Conservation (phyloP, 2,329 filamentous ascomycete genomes). For the Aotearoamyces nothofagi region DNA sequence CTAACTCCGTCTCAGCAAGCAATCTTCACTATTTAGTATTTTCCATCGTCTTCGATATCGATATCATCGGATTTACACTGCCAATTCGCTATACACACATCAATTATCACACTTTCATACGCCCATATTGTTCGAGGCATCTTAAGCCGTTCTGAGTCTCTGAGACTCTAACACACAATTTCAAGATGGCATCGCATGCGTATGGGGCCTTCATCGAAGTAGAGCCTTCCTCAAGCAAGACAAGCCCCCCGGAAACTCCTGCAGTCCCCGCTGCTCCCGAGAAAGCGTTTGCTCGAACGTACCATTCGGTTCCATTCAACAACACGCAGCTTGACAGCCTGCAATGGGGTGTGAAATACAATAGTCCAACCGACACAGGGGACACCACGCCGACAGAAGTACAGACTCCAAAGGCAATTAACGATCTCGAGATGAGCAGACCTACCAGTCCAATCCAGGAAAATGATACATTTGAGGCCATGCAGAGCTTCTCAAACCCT, state of each 20-base stretch:
- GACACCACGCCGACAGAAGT: constrained; percentile 11
- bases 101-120: too few relatives aligned
- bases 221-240: constrained; percentile 7
- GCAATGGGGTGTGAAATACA: constrained; percentile 10
- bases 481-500: constrained; percentile 42
- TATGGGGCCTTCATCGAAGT: constrained; percentile 14
- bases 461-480: constrained; percentile 21
- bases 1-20: too few relatives aligned
- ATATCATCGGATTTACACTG: too few relatives aligned
- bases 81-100: too few relatives aligned
- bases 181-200: constrained; percentile 11
- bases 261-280: constrained; percentile 13
- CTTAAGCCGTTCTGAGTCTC: too few relatives aligned
- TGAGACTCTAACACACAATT: too few relatives aligned
- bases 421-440: constrained; percentile 32
- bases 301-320: constrained; percentile 15
- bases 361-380: constrained; percentile 9
- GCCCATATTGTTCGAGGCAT: too few relatives aligned
- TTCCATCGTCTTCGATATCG: too few relatives aligned
- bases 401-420: constrained; percentile 10
- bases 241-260: constrained; percentile 3
- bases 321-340: constrained; percentile 14
- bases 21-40: too few relatives aligned
- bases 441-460: constrained; percentile 28
- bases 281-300: constrained; percentile 14